phyloP scores from a whole-genome alignment of 495 filamentous ascomycete genomes.

The Hyaloscypha finlandica region DNA sequence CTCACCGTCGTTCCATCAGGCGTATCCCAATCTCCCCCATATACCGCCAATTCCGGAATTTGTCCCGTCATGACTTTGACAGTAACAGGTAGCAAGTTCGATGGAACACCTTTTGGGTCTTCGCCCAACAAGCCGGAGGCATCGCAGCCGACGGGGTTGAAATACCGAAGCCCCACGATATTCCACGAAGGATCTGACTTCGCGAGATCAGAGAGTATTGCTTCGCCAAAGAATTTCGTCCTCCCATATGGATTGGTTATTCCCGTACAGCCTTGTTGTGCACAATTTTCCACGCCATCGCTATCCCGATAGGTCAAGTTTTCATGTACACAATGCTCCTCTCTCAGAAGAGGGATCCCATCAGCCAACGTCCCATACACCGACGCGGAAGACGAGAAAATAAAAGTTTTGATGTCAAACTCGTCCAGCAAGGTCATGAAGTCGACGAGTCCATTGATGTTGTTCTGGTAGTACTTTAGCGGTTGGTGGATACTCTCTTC shows the following conservation, averaged over 20 bases:
- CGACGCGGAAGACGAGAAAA: conserved; percentile 39
- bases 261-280: conserved; percentile 44
- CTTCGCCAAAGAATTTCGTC: conserved; percentile 67
- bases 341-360: conserved; percentile 52
- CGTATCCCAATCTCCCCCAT: conserved; percentile 64
- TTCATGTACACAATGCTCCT: conserved; percentile 61
- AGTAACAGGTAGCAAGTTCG: conserved; percentile 63
- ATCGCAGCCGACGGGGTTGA: conserved; percentile 68
- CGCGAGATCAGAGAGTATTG: conserved; percentile 62
- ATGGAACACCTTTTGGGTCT: conserved; percentile 59
- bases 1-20: conserved; percentile 73
- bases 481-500: conserved; percentile 48
- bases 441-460: conserved; percentile 62
- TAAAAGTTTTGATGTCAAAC: conserved; percentile 63
- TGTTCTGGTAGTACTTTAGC: conserved; percentile 66
- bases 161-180: conserved; percentile 65
- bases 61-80: conserved; percentile 58
- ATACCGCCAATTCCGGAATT: conserved; percentile 54
- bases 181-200: conserved; percentile 59
- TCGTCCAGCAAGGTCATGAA: conserved; percentile 55
- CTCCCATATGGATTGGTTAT: conserved; percentile 67
- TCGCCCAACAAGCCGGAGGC: conserved; percentile 63
- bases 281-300: conserved; percentile 40
- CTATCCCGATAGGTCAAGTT: conserved; percentile 52
- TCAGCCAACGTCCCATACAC: conserved; percentile 62